A percentile compares a stretch with the other conserved stretches of the same genome.
phyloP scores from a whole-genome alignment of 2,329 filamentous ascomycete genomes.

The Verticillium nubilum region DNA sequence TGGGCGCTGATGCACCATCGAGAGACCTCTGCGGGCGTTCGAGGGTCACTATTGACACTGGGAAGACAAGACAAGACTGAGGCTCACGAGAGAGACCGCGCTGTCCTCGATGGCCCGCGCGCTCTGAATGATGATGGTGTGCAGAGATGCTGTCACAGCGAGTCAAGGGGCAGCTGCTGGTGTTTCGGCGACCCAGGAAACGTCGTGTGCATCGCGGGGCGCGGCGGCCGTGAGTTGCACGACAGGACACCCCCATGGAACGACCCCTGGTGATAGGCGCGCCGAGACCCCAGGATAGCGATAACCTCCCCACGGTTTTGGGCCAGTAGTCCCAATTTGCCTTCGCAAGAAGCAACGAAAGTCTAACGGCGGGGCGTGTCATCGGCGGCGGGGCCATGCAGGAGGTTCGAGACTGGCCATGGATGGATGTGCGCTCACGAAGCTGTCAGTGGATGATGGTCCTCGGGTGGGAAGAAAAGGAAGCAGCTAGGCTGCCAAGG shows the following conservation, averaged over 20 bases:
- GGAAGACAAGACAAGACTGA: background rate
- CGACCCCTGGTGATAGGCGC: background rate
- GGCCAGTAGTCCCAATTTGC: background rate
- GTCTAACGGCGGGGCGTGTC: background rate
- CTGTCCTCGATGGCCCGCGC: no score
- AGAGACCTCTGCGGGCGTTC: background rate
- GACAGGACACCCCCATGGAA: background rate
- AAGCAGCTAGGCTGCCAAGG: background rate
- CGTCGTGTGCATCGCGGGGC: background rate
- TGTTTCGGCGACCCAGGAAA: background rate
- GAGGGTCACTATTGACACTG: background rate
- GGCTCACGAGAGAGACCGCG: no score
- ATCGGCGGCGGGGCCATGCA: background rate
- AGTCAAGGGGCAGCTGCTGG: background rate
- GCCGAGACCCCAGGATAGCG: background rate
- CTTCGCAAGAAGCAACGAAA: background rate
- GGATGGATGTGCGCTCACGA: background rate
- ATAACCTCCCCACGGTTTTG: background rate
- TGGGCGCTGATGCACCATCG: background rate
- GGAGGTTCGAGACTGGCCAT: background rate
- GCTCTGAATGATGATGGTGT: background rate
- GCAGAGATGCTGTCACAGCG: background rate
- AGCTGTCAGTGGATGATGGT: background rate
- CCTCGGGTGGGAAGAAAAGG: background rate
- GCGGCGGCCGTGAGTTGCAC: background rate